Percentiles rank a stretch among this genome's conserved stretches.
Evolutionary conservation across 2,329 filamentous ascomycete genomes (phyloP).

Genomic region (Colletotrichum spinosum): DNA sequence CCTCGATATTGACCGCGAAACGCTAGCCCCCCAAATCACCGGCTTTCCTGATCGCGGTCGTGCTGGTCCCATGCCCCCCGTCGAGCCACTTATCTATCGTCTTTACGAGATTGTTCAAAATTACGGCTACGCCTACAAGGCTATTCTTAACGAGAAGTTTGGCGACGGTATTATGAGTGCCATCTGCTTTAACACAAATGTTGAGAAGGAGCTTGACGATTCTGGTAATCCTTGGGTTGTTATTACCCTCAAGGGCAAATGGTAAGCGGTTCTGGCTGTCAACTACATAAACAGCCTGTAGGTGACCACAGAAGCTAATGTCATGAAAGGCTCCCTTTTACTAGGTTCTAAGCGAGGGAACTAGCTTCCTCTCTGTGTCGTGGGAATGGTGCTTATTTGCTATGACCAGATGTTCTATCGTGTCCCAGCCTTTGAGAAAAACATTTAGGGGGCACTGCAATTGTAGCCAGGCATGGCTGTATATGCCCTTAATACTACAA

Average conservation of each 20-base stretch:
- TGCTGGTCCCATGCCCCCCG: constrained; percentile 84
- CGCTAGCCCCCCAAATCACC: constrained; percentile 70
- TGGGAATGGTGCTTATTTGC: neutral
- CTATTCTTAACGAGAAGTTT: constrained; percentile 94
- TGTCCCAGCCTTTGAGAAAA: neutral
- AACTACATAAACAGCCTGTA: neutral
- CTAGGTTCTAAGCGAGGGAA: constrained; percentile 45
- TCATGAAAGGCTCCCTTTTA: constrained; percentile 49
- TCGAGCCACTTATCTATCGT: constrained; percentile 88
- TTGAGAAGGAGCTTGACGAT: constrained; percentile 93
- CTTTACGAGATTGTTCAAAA: constrained; percentile 97
- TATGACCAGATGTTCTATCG: neutral
- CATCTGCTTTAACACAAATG: constrained; percentile 88
- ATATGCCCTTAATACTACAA: too few relatives aligned
- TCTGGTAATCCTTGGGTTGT: constrained; percentile 85
- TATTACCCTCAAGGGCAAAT: constrained; percentile 86
- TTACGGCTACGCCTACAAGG: constrained; percentile 96
- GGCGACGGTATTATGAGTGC: constrained; percentile 97
- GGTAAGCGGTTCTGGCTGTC: constrained; percentile 57
- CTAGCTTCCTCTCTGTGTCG: neutral
- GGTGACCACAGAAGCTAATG: neutral
- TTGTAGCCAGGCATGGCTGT: too few relatives aligned
- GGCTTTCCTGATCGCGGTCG: constrained; percentile 86
- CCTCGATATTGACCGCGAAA: constrained; percentile 68
- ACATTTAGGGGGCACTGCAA: too few relatives aligned